A percentile compares a stretch with the other conserved stretches of the same genome.
Conservation (phyloP, 73 alveolate species). For the Uronychia binucleata region DNA sequence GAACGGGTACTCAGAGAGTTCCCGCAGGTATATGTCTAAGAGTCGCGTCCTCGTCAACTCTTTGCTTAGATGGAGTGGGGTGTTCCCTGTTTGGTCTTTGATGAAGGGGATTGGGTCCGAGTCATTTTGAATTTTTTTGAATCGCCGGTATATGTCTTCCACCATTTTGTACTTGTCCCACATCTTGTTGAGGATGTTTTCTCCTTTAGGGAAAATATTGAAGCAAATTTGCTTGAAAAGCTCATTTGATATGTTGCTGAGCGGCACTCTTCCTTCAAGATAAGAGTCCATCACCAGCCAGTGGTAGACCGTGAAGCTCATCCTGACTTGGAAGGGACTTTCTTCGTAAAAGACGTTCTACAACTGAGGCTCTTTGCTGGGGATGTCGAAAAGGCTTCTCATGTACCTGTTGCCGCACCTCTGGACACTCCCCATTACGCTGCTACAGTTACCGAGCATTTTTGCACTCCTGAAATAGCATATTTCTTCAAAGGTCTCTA, state of each 20-base stretch:
- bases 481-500: background rate
- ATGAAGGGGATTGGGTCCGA: slow-evolving; percentile 16
- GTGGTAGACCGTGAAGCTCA: slow-evolving; percentile 29
- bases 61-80: background rate
- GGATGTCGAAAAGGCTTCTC: background rate
- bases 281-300: slow-evolving; percentile 38
- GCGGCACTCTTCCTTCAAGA: background rate
- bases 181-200: slow-evolving; percentile 21
- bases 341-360: background rate
- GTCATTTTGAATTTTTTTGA: slow-evolving; percentile 3
- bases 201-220: slow-evolving; percentile 44
- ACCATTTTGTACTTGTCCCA: slow-evolving; percentile 21
- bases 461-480: background rate
- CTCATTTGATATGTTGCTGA: slow-evolving; percentile 1
- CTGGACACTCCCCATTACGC: background rate
- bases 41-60: background rate
- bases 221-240: slow-evolving; percentile 16
- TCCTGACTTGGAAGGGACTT: background rate
- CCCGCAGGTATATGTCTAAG: background rate
- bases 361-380: background rate
- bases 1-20: background rate
- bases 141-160: background rate
- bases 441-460: background rate
- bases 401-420: background rate
- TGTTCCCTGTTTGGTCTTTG: background rate